Conservation (phyloP, 169 alveolate species). For the Cystoisospora suis region DNA sequence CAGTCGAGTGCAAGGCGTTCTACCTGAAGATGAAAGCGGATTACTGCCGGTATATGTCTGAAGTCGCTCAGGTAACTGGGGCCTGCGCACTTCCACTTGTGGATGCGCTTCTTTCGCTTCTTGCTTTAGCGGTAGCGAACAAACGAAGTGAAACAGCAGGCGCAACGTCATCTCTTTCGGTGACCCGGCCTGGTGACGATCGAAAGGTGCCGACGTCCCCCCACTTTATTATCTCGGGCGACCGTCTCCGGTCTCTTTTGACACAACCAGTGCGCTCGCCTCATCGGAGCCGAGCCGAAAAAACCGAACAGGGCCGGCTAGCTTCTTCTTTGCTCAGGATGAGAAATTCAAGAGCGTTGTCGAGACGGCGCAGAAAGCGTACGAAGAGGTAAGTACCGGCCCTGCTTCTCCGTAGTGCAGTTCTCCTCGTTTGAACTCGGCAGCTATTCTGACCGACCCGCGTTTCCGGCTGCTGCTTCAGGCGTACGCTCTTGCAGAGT, state of each 20-base stretch:
- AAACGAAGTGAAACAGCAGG: too few relatives aligned
- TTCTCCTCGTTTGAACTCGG: background rate
- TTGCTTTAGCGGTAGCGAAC: too few relatives aligned
- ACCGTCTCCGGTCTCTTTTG: too few relatives aligned
- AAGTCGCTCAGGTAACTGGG: constrained; percentile 83
- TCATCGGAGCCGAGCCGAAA: too few relatives aligned
- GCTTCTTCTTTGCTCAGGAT: constrained; percentile 73
- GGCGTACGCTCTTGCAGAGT: constrained; percentile 94
- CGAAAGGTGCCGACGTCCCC: too few relatives aligned
- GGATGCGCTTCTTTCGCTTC: too few relatives aligned
- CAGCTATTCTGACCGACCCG: background rate
- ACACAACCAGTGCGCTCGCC: too few relatives aligned
- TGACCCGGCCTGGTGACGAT: too few relatives aligned
- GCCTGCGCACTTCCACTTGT: too few relatives aligned
- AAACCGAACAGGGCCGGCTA: background rate
- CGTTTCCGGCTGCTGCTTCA: background rate
- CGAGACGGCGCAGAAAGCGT: constrained; percentile 92
- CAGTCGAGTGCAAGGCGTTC: constrained; percentile 92
- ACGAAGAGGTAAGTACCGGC: constrained; percentile 77
- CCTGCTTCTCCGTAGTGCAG: background rate
- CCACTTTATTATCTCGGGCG: too few relatives aligned
- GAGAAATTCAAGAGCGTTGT: constrained; percentile 91
- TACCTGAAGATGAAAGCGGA: constrained; percentile 97
- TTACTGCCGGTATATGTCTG: constrained; percentile 95
- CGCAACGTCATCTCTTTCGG: too few relatives aligned